phyloP scores from a whole-genome alignment of 1,139 yeast genomes.

The Sugiyamaella xylanicola region DNA sequence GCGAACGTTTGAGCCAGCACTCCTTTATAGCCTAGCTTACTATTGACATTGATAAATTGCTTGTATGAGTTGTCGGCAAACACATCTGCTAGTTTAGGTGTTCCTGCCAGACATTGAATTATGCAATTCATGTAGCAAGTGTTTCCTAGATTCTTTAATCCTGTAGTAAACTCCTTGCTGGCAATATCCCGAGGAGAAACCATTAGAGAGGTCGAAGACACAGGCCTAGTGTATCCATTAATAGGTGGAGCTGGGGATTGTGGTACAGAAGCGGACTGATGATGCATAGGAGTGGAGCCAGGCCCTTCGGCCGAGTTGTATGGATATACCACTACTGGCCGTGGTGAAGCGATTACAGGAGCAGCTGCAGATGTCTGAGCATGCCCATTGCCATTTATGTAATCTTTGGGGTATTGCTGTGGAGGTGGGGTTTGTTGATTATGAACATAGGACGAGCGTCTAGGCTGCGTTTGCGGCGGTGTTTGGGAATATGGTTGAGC shows the following conservation, averaged over 20 bases:
- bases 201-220: slow-evolving; percentile 5
- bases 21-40: slow-evolving; percentile 83
- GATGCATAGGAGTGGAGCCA: neutral
- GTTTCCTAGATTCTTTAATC: slow-evolving; percentile 81
- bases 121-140: slow-evolving; percentile 94
- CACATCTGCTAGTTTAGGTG: slow-evolving; percentile 50
- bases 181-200: slow-evolving; percentile 10
- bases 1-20: slow-evolving; percentile 75
- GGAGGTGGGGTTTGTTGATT: slow-evolving; percentile 20
- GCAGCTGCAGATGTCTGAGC: slow-evolving; percentile 4
- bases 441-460: slow-evolving; percentile 57
- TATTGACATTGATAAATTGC: slow-evolving; percentile 71
- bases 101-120: slow-evolving; percentile 73
- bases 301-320: slow-evolving; percentile 3
- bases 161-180: slow-evolving; percentile 47
- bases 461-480: neutral
- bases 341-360: slow-evolving; percentile 21
- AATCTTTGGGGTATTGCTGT: slow-evolving; percentile 1
- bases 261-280: slow-evolving; percentile 11
- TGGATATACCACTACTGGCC: slow-evolving; percentile 19
- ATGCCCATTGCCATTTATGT: slow-evolving; percentile 5
- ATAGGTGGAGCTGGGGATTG: slow-evolving; percentile 20
- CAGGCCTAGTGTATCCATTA: slow-evolving; percentile 15
- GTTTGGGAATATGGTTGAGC: neutral
- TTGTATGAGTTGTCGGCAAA: slow-evolving; percentile 63